phyloP scores from a whole-genome alignment of 805 yeast species.

The Jamesozyma hellenica region DNA sequence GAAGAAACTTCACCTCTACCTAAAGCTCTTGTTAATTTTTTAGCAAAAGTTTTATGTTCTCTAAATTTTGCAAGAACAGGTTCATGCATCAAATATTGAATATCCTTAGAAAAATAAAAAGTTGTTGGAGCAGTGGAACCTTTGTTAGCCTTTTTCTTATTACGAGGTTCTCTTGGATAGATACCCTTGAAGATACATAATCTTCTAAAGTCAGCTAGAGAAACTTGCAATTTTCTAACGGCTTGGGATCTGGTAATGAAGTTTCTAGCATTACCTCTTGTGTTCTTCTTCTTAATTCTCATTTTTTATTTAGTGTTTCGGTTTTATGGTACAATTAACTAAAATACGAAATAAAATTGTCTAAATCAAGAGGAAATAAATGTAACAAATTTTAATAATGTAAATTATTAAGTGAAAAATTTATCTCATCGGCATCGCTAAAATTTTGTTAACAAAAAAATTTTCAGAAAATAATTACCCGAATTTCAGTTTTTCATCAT shows the following conservation, averaged over 20 bases:
- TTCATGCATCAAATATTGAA: conserved; percentile 89
- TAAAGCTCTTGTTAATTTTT: conserved; percentile 77
- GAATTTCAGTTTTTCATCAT: too few relatives aligned
- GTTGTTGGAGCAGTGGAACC: conserved; percentile 97
- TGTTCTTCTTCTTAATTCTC: conserved; percentile 73
- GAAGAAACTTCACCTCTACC: conserved; percentile 86
- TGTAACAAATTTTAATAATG: neutral
- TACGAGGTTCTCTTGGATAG: conserved; percentile 92
- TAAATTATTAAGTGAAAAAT: conserved; percentile 1
- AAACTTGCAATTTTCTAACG: conserved; percentile 78
- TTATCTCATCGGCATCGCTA: conserved; percentile 4
- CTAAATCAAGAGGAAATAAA: neutral
- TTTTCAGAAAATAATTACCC: conserved; percentile 2
- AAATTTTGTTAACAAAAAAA: conserved; percentile 1
- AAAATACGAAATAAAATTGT: neutral
- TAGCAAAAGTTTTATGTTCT: conserved; percentile 90
- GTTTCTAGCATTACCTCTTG: conserved; percentile 82
- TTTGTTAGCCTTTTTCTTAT: conserved; percentile 92
- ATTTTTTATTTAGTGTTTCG: conserved; percentile 20
- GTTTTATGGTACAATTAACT: neutral
- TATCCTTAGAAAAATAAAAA: conserved; percentile 87
- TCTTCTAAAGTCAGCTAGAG: conserved; percentile 93
- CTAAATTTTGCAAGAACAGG: conserved; percentile 86
- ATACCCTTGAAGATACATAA: conserved; percentile 96
- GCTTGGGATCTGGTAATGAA: conserved; percentile 94